Evolutionary conservation across 2,329 filamentous ascomycete species (phyloP), one percentile per base, ranked within the genome.

Genomic region (Metarhizium rileyi): DNA sequence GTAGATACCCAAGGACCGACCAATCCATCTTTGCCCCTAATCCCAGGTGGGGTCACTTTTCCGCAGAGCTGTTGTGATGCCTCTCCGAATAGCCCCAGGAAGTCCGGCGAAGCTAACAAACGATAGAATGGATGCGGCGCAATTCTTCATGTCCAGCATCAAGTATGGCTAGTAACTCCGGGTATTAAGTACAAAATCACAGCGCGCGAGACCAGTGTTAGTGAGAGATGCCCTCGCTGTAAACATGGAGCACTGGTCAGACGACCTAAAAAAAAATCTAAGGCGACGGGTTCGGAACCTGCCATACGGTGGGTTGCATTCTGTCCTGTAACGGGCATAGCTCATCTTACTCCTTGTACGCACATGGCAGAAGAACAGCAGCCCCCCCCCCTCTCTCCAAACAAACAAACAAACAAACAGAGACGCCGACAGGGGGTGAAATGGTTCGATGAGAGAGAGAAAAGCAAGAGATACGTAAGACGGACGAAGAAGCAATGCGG

Each of bases 211-310:
- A 14, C 30, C 30, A 16, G 5, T 33, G 30, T 33, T 12, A 12
- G 14, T 12, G 27, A 28, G 27, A 7, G 8, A 12, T 12, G 12
- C 30, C 16, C 8, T 16, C 30, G 10, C 14, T 14, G 30, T 4
- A 33, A 33, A 33, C 30, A 33, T 33, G 30, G 7, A 10, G 16
- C 8, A 5, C 30, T 33, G 30, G 30, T 16, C 30, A 16, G 9
- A 33, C 30, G 10, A 33, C 30, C 8, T 14, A 33, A 16, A 12
- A 10, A 33, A 10, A 10, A 33, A 14, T 33, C 30, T n/a, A 9
- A 28, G 4, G 28, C 49, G 38, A 42, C 38, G 40, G 28, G 45
- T 18, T 51, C 49, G 49, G 49, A 51, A 48, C 33, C 44, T 51
- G 40, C 49, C 49, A 47, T 35, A 16, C 14, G 44, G 27, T 36